Percentiles rank a stretch among this genome's conserved stretches.
Evolutionary conservation across 495 filamentous ascomycete genomes (phyloP).

Genomic region (Xylaria sp.): DNA sequence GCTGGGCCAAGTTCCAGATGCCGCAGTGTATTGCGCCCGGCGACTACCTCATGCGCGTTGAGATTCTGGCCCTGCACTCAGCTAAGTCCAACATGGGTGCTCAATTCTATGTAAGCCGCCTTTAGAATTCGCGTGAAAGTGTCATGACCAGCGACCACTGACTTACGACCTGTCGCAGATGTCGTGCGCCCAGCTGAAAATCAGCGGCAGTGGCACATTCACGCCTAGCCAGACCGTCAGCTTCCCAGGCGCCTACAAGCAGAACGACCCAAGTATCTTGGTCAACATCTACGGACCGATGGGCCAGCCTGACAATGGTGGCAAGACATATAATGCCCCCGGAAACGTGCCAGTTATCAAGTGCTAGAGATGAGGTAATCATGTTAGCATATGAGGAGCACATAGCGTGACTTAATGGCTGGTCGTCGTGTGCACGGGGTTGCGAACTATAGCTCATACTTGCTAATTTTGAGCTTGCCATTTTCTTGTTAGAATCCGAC

Average conservation of each 20-base stretch:
- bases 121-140: constrained; percentile 9
- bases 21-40: constrained; percentile 56
- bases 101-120: constrained; percentile 55
- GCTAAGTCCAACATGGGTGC: constrained; percentile 53
- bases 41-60: constrained; percentile 63
- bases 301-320: constrained; percentile 55
- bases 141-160: constrained; percentile 21
- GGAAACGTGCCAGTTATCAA: constrained; percentile 53
- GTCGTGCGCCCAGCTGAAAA: constrained; percentile 63
- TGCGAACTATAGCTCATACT: neutral
- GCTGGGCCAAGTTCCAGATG: constrained; percentile 56
- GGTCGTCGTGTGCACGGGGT: neutral
- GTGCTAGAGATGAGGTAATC: constrained; percentile 37
- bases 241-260: constrained; percentile 62
- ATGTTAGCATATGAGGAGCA: neutral
- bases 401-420: neutral
- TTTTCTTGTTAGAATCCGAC: neutral
- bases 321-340: constrained; percentile 52
- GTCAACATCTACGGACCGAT: constrained; percentile 60
- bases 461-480: neutral
- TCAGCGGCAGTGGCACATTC: constrained; percentile 54
- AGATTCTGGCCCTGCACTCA: constrained; percentile 61
- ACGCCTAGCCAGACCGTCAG: constrained; percentile 55
- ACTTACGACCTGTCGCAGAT: constrained; percentile 29
- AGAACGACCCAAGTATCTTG: constrained; percentile 59